Evolutionary conservation across 2,329 filamentous ascomycete genomes (phyloP), one percentile per base, ranked within the genome.

Genomic region (Cytospora chrysosperma): DNA sequence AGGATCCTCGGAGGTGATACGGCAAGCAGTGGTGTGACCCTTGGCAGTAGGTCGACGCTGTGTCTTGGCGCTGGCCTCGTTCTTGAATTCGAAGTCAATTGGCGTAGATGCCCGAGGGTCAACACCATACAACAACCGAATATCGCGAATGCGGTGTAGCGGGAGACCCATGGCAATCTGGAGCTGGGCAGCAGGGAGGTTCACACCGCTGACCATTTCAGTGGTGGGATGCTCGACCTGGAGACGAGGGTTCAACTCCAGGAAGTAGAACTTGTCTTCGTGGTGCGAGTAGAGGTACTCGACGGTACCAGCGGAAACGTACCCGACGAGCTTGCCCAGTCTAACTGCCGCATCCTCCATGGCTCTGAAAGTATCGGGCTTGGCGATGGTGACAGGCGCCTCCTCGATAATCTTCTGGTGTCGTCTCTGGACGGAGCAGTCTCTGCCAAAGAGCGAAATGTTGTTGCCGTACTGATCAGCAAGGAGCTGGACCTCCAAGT

Each of bases 401-500:
- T 99, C 95, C 78, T 99, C 95, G 68, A 99, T 99, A 77, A 99
- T 99, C 85, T 99, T 99, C 79, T 99, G 96, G 80, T 99, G 96
- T 76, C 95, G 88, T 78, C 95, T 88, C 82, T 99, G 95, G 17
- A 99, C 95, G 70, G 95, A 99, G 77, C 95, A 99, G 82, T 99
- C 95, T 87, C 95, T 89, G 74, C 95, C 95, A 72, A 98, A 99
- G 58, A 99, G 88, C 10, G 95, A 99, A 75, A 99, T 97, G 81
- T 98, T 98, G 86, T 99, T 97, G 74, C 96, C 95, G 77, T 99
- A 99, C 84, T 99, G 93, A 82, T 99, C 96, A 68, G 95, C 96
- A 60, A 99, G 84, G 69, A 99, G 83, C 81, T 99, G 95, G 64
- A 99, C 96, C 79, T 99, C 95, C 80, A 99, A 82, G 85, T 99